phyloP scores from a whole-genome alignment of 257 asterid genomes.

The Mitragyna speciosa region DNA sequence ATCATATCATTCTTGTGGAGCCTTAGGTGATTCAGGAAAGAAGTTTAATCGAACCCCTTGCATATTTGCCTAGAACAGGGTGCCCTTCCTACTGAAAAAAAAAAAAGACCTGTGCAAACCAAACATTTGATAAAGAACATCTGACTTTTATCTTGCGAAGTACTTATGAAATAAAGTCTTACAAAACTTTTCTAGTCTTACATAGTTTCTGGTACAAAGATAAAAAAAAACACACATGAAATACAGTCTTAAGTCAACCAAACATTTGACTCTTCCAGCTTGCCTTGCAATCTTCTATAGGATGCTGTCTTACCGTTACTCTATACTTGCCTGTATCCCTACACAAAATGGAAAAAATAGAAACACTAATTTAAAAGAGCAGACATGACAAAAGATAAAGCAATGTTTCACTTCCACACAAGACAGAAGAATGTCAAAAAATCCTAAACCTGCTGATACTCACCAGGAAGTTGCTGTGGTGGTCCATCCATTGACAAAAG shows the following conservation, averaged over 20 bases:
- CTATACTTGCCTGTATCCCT: background rate
- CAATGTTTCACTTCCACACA: constrained; percentile 9
- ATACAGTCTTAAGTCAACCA: background rate
- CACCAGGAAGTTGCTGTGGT: background rate
- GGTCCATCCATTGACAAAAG: constrained; percentile 12
- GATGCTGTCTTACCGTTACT: background rate
- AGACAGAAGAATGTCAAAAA: background rate
- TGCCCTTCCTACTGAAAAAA: background rate
- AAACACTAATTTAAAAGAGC: background rate
- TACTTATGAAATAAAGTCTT: no score
- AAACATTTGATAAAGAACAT: no score
- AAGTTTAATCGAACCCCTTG: background rate
- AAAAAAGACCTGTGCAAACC: background rate
- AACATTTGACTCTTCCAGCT: background rate
- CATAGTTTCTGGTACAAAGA: background rate
- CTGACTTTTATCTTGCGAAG: no score
- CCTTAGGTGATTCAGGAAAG: background rate
- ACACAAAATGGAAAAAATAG: background rate
- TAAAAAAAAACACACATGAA: background rate
- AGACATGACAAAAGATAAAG: background rate
- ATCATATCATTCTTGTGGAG: no score
- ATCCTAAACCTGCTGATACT: background rate
- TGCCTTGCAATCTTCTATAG: background rate
- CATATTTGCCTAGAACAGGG: background rate
- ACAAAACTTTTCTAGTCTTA: background rate